Percentiles rank a stretch among this genome's conserved stretches.
phyloP scores from a whole-genome alignment of 345 rosid genomes.

The Noccaea bulbosa region DNA sequence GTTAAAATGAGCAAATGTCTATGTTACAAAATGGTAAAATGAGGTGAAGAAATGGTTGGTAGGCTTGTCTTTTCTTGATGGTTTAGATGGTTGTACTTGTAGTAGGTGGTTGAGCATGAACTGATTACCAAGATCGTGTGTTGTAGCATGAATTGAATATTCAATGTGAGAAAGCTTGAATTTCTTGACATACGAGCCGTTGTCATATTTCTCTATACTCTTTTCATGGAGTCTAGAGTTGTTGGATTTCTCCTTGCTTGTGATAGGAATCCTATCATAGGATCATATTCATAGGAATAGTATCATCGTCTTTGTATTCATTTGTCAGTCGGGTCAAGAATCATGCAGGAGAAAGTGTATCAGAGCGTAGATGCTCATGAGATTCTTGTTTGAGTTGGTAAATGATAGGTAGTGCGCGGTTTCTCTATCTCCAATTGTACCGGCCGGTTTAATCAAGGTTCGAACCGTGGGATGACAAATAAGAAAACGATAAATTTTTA shows the following conservation, averaged over 20 bases:
- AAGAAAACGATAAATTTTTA: background rate
- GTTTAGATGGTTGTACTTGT: background rate
- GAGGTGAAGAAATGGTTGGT: slow-evolving; percentile 25
- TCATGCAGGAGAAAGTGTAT: background rate
- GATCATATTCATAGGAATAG: background rate
- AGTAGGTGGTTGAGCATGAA: slow-evolving; percentile 28
- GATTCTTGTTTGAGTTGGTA: background rate
- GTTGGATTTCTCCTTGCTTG: background rate
- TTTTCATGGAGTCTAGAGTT: background rate
- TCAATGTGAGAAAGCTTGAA: slow-evolving; percentile 7
- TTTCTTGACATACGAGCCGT: background rate
- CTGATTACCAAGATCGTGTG: background rate
- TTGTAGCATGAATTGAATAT: slow-evolving; percentile 14
- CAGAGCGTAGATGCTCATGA: background rate
- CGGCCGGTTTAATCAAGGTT: slow-evolving; percentile 7
- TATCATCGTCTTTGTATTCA: background rate
- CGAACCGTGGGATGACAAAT: background rate
- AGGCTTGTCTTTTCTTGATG: background rate
- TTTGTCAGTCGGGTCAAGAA: too few species aligned
- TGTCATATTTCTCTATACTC: background rate
- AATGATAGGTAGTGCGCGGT: background rate
- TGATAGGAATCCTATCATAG: background rate
- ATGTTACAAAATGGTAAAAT: slow-evolving; percentile 1
- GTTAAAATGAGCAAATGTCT: slow-evolving; percentile 30
- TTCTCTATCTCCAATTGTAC: background rate